Evolutionary conservation across 805 yeast genomes (phyloP).

Genomic region (Saturnispora bothae): DNA sequence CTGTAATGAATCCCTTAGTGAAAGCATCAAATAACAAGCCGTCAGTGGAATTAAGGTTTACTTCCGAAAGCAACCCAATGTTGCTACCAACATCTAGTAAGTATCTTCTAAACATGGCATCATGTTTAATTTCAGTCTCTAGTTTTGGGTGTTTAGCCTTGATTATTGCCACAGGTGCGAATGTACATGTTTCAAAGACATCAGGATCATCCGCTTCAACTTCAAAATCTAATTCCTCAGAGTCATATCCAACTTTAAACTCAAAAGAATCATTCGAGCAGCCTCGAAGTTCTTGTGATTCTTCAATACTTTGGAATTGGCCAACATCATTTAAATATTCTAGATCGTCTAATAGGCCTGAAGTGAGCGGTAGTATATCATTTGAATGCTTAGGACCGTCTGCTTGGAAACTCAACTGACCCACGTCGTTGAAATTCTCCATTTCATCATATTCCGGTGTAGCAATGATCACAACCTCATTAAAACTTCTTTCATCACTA

Average conservation of each 20-base stretch:
- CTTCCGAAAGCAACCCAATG: slow-evolving; percentile 13
- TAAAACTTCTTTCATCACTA: background rate
- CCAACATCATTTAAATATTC: background rate
- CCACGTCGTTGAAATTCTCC: background rate
- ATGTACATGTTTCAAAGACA: background rate
- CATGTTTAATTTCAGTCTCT: slow-evolving; percentile 13
- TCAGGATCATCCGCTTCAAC: too few relatives aligned
- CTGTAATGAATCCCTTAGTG: slow-evolving; percentile 30
- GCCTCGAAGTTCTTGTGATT: too few relatives aligned
- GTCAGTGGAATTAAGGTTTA: slow-evolving; percentile 13
- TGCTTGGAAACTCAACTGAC: background rate
- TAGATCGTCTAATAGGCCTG: slow-evolving; percentile 3
- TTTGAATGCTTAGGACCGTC: background rate
- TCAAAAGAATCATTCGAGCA: too few relatives aligned
- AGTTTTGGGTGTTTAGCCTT: too few relatives aligned
- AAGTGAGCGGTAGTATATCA: background rate
- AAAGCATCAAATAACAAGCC: slow-evolving; percentile 26
- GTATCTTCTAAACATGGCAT: slow-evolving; percentile 18
- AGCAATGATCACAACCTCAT: background rate
- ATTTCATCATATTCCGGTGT: background rate
- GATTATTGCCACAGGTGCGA: background rate
- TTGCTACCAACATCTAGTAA: slow-evolving; percentile 13
- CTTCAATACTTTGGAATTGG: background rate
- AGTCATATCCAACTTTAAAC: background rate
- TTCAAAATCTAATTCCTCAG: background rate